Conservation (phyloP, 352 stramenopile genomes). For the Aphanomyces astaci region DNA sequence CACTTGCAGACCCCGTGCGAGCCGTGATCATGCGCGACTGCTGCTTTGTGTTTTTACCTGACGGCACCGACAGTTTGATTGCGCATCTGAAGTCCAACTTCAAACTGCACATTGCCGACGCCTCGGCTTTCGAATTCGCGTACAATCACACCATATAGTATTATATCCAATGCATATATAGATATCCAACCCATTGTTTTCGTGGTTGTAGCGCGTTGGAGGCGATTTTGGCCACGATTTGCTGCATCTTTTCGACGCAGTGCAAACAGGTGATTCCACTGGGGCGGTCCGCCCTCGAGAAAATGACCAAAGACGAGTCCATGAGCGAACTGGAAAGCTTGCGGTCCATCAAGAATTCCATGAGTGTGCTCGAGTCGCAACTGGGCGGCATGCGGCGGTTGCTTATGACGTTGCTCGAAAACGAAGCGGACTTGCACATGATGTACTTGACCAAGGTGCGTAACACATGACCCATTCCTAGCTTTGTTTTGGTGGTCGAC, state of each 20-base stretch:
- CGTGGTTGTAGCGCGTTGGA: conserved; percentile 13
- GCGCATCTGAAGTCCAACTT: conserved; percentile 9
- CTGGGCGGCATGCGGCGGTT: conserved; percentile 9
- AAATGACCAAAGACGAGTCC: conserved; percentile 7
- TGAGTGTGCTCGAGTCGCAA: conserved; percentile 19
- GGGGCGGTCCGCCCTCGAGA: not conserved
- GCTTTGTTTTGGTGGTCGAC: no score
- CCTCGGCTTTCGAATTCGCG: conserved; percentile 14
- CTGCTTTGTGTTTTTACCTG: conserved; percentile 50
- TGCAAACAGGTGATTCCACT: not conserved
- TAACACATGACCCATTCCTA: not conserved
- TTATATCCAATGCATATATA: no score
- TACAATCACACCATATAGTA: no score
- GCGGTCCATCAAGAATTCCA: conserved; percentile 16
- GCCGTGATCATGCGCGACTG: conserved; percentile 60
- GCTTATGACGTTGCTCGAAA: conserved; percentile 18
- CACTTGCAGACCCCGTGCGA: conserved; percentile 39
- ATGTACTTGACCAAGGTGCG: conserved; percentile 18
- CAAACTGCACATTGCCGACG: conserved; percentile 5
- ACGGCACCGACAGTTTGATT: conserved; percentile 17
- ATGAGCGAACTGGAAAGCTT: conserved; percentile 8
- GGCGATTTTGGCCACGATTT: conserved; percentile 13
- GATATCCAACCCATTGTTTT: no score
- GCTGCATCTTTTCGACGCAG: not conserved
- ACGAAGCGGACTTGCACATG: conserved; percentile 19